phyloP scores from a whole-genome alignment of 352 stramenopile genomes.

The Phytophthora citricola region DNA sequence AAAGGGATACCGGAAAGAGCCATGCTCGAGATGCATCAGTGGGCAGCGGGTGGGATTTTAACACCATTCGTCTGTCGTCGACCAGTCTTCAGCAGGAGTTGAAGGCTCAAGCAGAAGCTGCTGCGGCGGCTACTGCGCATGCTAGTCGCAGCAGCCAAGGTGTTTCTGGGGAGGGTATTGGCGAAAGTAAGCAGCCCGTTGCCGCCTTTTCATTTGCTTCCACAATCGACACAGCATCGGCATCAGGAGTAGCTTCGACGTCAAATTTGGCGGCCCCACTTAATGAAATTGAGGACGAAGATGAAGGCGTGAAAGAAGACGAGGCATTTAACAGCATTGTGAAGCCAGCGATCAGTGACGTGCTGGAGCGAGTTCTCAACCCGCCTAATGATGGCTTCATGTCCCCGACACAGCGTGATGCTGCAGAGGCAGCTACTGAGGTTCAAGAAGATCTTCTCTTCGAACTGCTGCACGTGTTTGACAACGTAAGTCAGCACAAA shows the following conservation, averaged over 20 bases:
- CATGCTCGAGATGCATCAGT: conserved; percentile 49
- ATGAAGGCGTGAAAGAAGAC: conserved; percentile 50
- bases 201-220: background rate
- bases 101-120: conserved; percentile 36
- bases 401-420: conserved; percentile 27
- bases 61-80: conserved; percentile 69
- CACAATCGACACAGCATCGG: conserved; percentile 4
- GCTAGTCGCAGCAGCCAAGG: conserved; percentile 1
- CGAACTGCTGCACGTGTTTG: conserved; percentile 80
- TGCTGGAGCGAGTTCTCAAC: conserved; percentile 60
- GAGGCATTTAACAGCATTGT: conserved; percentile 71
- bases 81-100: conserved; percentile 43
- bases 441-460: conserved; percentile 76
- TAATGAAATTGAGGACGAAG: conserved; percentile 33
- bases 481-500: conserved; percentile 72
- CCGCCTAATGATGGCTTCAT: conserved; percentile 25
- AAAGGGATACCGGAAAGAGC: conserved; percentile 44
- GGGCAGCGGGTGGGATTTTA: conserved; percentile 82
- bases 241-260: conserved; percentile 8
- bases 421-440: conserved; percentile 46
- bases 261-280: conserved; percentile 8
- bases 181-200: conserved; percentile 10
- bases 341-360: conserved; percentile 83
- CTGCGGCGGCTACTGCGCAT: conserved; percentile 13
- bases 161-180: background rate